Evolutionary conservation across 495 filamentous ascomycete genomes (phyloP).

Genomic region (Haplographium delicatum): DNA sequence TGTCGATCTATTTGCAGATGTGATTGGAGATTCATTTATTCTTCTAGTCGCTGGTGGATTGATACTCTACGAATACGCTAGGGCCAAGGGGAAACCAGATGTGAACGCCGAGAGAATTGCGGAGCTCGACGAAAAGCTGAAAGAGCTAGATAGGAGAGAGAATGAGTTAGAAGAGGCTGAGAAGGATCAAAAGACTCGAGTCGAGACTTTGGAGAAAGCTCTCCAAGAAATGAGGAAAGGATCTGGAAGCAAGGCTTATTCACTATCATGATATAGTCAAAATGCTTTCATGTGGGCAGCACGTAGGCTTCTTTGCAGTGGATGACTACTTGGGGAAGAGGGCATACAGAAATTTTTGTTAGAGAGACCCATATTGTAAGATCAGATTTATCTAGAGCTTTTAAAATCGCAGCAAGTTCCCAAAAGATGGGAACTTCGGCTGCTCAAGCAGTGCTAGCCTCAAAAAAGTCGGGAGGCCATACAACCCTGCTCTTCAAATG

Average conservation of each 20-base stretch:
- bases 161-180: conserved; percentile 61
- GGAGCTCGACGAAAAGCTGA: conserved; percentile 61
- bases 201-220: conserved; percentile 65
- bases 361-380: neutral
- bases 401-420: too few species aligned
- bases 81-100: conserved; percentile 70
- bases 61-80: conserved; percentile 76
- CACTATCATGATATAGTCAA: conserved; percentile 10
- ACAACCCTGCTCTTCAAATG: conserved; percentile 8
- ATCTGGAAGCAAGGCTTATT: conserved; percentile 39
- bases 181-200: conserved; percentile 47
- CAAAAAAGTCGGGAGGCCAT: neutral
- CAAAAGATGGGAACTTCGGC: conserved; percentile 2
- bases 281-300: too few species aligned
- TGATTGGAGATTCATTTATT: conserved; percentile 87
- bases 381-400: too few species aligned
- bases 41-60: conserved; percentile 72
- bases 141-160: conserved; percentile 51
- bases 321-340: neutral
- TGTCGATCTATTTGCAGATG: conserved; percentile 92
- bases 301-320: too few species aligned
- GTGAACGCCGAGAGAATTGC: conserved; percentile 58
- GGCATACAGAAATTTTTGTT: too few species aligned
- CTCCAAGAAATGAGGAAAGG: conserved; percentile 53
- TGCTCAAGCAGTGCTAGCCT: conserved; percentile 1